Conservation (phyloP, 768 basidiomycete genomes). For the Hypholoma fasciculare region DNA sequence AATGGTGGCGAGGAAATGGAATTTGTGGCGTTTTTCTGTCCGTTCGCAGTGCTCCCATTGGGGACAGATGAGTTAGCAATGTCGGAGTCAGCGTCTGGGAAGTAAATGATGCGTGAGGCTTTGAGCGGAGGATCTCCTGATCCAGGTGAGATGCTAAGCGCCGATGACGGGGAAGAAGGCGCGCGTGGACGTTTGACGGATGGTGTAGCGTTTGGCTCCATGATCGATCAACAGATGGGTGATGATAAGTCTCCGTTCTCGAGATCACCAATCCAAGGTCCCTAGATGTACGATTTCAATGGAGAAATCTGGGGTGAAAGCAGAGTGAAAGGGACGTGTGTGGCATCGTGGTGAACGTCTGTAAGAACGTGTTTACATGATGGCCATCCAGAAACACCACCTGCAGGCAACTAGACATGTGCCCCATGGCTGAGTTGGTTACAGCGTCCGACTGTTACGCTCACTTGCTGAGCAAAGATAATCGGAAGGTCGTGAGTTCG, state of each 20-base stretch:
- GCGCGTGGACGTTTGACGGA: constrained; percentile 36
- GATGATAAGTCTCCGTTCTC: too few species aligned
- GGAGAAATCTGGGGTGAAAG: not conserved
- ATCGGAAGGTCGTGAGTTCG: constrained; percentile 78
- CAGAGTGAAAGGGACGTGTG: not conserved
- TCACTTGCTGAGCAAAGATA: not conserved
- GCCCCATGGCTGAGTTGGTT: constrained; percentile 80
- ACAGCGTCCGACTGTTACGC: constrained; percentile 76
- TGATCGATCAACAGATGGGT: not conserved
- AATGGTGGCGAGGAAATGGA: constrained; percentile 35
- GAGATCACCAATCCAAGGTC: too few species aligned
- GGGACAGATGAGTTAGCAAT: not conserved
- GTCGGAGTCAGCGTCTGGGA: constrained; percentile 1
- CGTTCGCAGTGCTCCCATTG: not conserved
- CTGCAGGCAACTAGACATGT: constrained; percentile 15
- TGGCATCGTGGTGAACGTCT: not conserved
- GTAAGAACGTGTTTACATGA: not conserved
- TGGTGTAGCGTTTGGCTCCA: constrained; percentile 13
- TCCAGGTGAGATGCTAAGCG: constrained; percentile 20
- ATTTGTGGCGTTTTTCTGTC: not conserved
- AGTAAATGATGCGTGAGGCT: constrained; percentile 26
- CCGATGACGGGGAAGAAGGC: constrained; percentile 35
- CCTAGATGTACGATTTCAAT: too few species aligned
- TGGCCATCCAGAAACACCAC: not conserved
- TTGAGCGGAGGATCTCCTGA: constrained; percentile 23